Base-by-base conservation (phyloP, 2,329 filamentous ascomycete genomes). In the Lecanoromycetidae sp. region DNA sequence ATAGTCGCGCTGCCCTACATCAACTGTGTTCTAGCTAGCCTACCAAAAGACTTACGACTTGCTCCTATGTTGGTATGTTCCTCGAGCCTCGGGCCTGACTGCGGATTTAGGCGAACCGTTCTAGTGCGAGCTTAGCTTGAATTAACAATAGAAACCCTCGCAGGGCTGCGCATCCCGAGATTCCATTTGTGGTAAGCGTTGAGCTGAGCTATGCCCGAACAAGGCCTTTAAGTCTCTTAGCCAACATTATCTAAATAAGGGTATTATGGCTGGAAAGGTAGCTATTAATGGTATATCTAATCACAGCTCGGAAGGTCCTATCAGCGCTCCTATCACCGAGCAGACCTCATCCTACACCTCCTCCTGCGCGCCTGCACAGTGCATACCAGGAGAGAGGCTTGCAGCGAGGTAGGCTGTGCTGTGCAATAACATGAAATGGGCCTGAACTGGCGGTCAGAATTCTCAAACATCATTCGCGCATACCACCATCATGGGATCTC, bases 371-470 rank as follows among this genome's bases (percentile, higher is more conserved):
- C 27, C 29, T 36, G 19, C 19, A 41, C 37, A 32, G 29, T 30
- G 25, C 12, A 5, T 19, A 27, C n/a, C n/a, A n/a, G n/a, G n/a
- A n/a, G n/a, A n/a, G n/a, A n/a, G n/a, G n/a, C n/a, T n/a, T n/a
- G n/a, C n/a, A n/a, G n/a, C n/a, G n/a, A 20, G 30, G 33, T 17
- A 33, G 38, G 38, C 45, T 41, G 45, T 41, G 45, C 45, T 44
- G 42, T 35, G 42, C 33, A 17, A 13, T 17, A 37, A 25, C 26
- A 27, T 15, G 32, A 4, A 8, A 29, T 33, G 17, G 27, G 23
- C 37, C 45, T 47, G 38, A 41, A 47, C 38, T 47, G 45, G 45
- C 45, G 45, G 45, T 47, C 45, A 47, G 45, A 42, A 37, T n/a
- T n/a, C n/a, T n/a, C n/a, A n/a, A n/a, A n/a, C n/a, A n/a, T n/a